Base-by-base conservation (phyloP, 768 basidiomycete species). In the Albatrellus ellisii region DNA sequence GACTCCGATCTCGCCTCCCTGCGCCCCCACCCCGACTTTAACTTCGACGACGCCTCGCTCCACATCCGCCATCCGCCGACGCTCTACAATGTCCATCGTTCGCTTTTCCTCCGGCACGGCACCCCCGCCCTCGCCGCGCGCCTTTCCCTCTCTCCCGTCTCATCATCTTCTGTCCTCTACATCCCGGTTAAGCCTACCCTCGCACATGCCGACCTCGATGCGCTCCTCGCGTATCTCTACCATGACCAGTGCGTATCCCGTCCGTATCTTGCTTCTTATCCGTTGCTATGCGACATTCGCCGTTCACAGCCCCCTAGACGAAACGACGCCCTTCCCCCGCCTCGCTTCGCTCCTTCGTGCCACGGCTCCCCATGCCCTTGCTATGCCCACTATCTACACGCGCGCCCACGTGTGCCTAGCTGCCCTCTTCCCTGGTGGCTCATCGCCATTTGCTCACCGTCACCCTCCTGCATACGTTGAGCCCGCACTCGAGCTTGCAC, bases 401-500 rank as follows among this genome's bases (percentile, higher is more conserved):
- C 44, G 62, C 4, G 72, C 75, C 3, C 63, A 57, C 45, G 52
- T 58, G 12, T 57, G 62, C 28, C 55, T 85, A 21, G 54, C 59
- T 15, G 46, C 52, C 3, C 61, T 75, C 50, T 73, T 77, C 56
- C 69, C 75, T 2, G 59, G 59, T n/a, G 64, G 66, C 10, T 69
- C 71, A 0, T 39, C 52, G 1, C 69, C 69, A 0, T 66, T 72
- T 36, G 41, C 54, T 11, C 46, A 49, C 27, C 66, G 67, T 2
- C 59, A 62, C 22, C 56, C 2, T 12, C 6, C 22, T 15, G 35
- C 37, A 22, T 21, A 72, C 53, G 60, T 70, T 1, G 66, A 69
- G 44, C 72, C 77, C 28, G 78, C 76, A 0, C 46, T 84, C 34
- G 54, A 55, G 10, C 52, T 85, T 17, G 72, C 77, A 0, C 55